These are phyloP conservation scores for Penicillium palitans DNA, from an alignment of 2,329 filamentous ascomycete species.

Conservation along the genomic window DNA sequence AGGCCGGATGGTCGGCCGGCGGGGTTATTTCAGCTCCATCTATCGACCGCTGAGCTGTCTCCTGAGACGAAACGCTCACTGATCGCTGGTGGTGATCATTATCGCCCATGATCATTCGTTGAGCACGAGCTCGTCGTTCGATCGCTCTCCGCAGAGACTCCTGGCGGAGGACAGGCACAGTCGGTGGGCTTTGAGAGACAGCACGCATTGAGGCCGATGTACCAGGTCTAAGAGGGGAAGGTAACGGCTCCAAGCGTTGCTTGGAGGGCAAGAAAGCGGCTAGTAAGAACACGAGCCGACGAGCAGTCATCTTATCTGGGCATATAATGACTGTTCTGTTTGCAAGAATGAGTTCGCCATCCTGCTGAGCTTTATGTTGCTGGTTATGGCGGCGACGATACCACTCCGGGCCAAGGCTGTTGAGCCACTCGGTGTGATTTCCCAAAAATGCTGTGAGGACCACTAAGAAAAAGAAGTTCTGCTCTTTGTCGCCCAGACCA, in stretches of 20 bases:
- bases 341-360: conserved; percentile 50
- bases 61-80: conserved; percentile 48
- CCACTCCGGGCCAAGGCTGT: conserved; percentile 55
- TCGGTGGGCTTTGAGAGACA: conserved; percentile 56
- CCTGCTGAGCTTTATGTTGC: conserved; percentile 51
- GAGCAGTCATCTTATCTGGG: conserved; percentile 59
- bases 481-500: conserved; percentile 55
- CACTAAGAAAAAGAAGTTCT: conserved; percentile 61
- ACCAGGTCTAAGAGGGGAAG: conserved; percentile 42
- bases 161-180: conserved; percentile 51
- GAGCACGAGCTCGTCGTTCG: conserved; percentile 52
- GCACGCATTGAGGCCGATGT: conserved; percentile 50
- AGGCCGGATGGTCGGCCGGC: conserved; percentile 21
- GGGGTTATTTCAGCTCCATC: conserved; percentile 35
- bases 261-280: conserved; percentile 58
- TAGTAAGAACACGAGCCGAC: conserved; percentile 59
- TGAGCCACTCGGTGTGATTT: conserved; percentile 62
- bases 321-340: conserved; percentile 60
- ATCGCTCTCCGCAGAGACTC: conserved; percentile 57
- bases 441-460: conserved; percentile 61
- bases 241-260: conserved; percentile 40
- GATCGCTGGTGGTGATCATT: conserved; percentile 39
- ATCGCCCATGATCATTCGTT: conserved; percentile 43
- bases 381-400: conserved; percentile 54
- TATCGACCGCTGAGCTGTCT: conserved; percentile 38